These are phyloP conservation scores for Claviceps lovelessii DNA, from an alignment of 2,329 filamentous ascomycete genomes.

Conservation along the genomic window DNA sequence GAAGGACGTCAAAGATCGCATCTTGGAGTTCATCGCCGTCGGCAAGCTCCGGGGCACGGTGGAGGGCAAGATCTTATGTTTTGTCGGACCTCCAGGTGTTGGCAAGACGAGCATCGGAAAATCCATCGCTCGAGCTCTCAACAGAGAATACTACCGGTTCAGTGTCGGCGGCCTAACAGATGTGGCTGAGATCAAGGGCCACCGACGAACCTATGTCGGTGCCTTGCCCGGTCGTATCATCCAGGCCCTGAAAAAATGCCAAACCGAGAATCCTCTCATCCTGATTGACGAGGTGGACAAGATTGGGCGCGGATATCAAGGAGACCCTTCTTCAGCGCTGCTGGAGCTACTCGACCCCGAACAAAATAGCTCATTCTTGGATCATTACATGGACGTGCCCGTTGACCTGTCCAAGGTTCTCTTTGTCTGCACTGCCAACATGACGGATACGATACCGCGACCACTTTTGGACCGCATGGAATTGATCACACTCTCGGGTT, in stretches of 20 bases:
- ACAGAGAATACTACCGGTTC: slow-evolving; percentile 95
- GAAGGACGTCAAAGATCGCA: slow-evolving; percentile 97
- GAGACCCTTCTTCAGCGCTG: slow-evolving; percentile 86
- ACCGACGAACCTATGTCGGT: slow-evolving; percentile 90
- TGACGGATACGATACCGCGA: slow-evolving; percentile 93
- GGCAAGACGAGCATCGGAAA: slow-evolving; percentile 99
- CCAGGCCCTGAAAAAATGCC: slow-evolving; percentile 95
- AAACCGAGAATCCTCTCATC: slow-evolving; percentile 94
- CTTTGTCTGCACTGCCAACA: slow-evolving; percentile 97
- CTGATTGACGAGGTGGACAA: slow-evolving; percentile 98
- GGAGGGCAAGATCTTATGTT: slow-evolving; percentile 95
- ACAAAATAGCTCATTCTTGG: slow-evolving; percentile 92
- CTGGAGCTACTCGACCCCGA: slow-evolving; percentile 91
- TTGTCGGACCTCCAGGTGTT: slow-evolving; percentile 92
- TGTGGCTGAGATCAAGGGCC: slow-evolving; percentile 97
- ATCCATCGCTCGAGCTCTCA: slow-evolving; percentile 86
- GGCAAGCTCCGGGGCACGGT: slow-evolving; percentile 94
- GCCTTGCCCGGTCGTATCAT: slow-evolving; percentile 93
- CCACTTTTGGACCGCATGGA: slow-evolving; percentile 96
- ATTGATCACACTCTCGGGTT: slow-evolving; percentile 87
- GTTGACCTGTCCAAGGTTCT: slow-evolving; percentile 95
- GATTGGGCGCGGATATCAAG: slow-evolving; percentile 90
- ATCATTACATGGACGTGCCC: slow-evolving; percentile 97
- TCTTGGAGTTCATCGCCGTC: slow-evolving; percentile 94
- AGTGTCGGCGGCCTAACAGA: slow-evolving; percentile 94